phyloP scores from a whole-genome alignment of 2,329 filamentous ascomycete genomes.

The Drechslerella dactyloides region DNA sequence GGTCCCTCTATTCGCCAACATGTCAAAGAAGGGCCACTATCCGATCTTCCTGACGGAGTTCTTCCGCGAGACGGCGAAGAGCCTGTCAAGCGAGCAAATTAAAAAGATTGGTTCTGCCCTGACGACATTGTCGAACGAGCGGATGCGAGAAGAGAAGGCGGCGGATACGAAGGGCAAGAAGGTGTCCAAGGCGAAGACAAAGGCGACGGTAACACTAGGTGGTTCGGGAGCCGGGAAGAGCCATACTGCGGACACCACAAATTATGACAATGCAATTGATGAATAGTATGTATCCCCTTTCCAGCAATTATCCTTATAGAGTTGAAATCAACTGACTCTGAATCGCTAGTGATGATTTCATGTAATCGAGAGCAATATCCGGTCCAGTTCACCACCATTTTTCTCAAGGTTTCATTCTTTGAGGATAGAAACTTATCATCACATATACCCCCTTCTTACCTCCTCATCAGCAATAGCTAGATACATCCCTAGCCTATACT shows the following conservation, averaged over 20 bases:
- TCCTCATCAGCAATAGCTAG: too few species aligned
- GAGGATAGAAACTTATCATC: too few species aligned
- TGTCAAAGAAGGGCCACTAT: constrained; percentile 89
- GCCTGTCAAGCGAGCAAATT: constrained; percentile 88
- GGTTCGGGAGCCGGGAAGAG: constrained; percentile 63
- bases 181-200: constrained; percentile 93
- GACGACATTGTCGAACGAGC: constrained; percentile 93
- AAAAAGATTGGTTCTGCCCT: constrained; percentile 90
- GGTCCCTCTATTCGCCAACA: constrained; percentile 75
- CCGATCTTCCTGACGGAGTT: constrained; percentile 89
- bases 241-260: constrained; percentile 70
- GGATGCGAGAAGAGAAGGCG: constrained; percentile 97
- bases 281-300: constrained; percentile 73
- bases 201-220: constrained; percentile 76
- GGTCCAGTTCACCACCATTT: not conserved
- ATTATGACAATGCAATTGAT: constrained; percentile 76
- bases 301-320: not conserved
- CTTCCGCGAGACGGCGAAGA: constrained; percentile 81
- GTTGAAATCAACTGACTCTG: not conserved
- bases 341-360: constrained; percentile 35
- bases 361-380: constrained; percentile 15
- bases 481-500: too few species aligned
- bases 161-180: constrained; percentile 96
- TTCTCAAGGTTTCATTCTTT: not conserved
- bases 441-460: too few species aligned